phyloP scores from a whole-genome alignment of 352 stramenopile genomes.

The Ophiocytium majus region DNA sequence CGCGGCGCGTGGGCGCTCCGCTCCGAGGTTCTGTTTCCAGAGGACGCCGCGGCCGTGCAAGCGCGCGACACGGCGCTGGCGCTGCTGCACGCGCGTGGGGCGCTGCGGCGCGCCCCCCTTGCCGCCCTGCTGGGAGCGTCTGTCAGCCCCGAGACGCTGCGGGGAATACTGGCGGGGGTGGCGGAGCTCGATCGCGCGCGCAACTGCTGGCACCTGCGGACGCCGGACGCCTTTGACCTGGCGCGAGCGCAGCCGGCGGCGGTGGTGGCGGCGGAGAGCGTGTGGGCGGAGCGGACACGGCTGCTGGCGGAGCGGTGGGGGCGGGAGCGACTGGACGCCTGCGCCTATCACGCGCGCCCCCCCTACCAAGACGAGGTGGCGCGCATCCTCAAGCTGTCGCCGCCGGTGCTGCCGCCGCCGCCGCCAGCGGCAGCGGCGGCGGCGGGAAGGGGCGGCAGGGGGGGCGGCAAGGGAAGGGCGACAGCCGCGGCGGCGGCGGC shows the following conservation, averaged over 20 bases:
- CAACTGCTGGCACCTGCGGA: not conserved
- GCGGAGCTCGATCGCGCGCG: not conserved
- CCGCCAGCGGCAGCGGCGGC: not conserved
- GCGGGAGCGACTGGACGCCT: not conserved
- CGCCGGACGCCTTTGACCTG: not conserved
- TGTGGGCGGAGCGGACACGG: not conserved
- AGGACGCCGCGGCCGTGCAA: not conserved
- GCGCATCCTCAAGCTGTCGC: not conserved
- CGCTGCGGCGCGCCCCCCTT: not conserved
- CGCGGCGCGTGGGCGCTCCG: not conserved
- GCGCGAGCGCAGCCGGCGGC: not conserved
- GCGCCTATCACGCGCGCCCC: not conserved
- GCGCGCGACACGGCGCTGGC: not conserved
- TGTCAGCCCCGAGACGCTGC: not conserved
- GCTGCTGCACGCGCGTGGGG: not conserved
- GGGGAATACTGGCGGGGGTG: not conserved
- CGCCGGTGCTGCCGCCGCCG: too few relatives aligned
- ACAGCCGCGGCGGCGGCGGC: not conserved
- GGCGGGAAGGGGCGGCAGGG: too few relatives aligned
- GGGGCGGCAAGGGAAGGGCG: too few relatives aligned
- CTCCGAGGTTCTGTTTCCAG: not conserved
- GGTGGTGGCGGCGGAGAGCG: not conserved
- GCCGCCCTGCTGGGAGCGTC: not conserved
- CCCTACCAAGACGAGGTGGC: not conserved
- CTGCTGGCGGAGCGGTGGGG: not conserved